Conservation (phyloP, 2,329 filamentous ascomycete genomes). For the Ophiostoma pallidulum region DNA sequence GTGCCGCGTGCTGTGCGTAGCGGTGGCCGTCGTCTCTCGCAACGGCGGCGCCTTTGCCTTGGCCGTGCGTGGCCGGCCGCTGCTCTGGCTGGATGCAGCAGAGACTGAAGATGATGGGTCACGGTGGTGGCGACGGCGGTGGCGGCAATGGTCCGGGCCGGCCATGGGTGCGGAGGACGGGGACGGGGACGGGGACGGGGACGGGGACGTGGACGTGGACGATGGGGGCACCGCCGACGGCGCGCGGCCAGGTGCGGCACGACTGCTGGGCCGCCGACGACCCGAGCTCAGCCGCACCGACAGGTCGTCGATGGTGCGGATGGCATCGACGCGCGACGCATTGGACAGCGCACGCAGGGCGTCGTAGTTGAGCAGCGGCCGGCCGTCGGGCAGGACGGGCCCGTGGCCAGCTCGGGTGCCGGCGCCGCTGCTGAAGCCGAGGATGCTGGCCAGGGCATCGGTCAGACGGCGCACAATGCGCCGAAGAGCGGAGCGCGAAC, state of each 20-base stretch:
- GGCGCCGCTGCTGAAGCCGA: constrained; percentile 26
- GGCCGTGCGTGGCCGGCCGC: background rate
- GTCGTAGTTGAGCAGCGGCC: constrained; percentile 34
- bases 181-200: no score
- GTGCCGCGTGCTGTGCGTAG: no score
- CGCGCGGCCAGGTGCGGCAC: no score
- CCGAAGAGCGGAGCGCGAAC: constrained; percentile 30
- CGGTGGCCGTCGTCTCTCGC: no score
- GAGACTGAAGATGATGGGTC: no score
- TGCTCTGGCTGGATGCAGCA: background rate
- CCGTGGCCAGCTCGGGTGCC: constrained; percentile 5
- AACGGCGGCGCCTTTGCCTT: no score
- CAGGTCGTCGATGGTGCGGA: constrained; percentile 39
- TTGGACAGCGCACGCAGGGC: constrained; percentile 39
- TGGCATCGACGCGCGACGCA: constrained; percentile 37
- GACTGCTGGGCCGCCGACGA: no score
- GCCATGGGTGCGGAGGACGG: no score
- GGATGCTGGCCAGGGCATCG: constrained; percentile 31
- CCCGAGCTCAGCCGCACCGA: constrained; percentile 29
- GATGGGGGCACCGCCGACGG: no score
- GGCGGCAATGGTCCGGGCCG: no score
- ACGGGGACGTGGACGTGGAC: no score
- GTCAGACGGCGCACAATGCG: constrained; percentile 35
- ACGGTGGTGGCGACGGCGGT: no score
- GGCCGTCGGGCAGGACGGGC: background rate